Base-by-base conservation (phyloP, 148 eudicot genomes). In the Cornus kousa region DNA sequence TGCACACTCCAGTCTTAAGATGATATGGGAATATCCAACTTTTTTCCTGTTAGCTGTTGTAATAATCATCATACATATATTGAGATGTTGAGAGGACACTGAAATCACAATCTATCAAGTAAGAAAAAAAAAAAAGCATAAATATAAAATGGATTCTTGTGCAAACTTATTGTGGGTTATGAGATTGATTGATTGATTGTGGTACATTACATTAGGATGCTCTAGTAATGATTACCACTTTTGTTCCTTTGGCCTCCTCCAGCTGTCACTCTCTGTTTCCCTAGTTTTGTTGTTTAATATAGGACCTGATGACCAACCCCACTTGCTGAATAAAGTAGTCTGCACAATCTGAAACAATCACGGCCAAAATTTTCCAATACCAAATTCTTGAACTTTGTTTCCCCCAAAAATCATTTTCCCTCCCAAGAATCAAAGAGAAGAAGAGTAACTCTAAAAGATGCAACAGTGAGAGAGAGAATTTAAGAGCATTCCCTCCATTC, bases 1-100 rank as follows among this genome's bases (percentile, higher is more conserved):
- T 89, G 84, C 78, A 84, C 84, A 88, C 90, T 78, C 88, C 87
- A 85, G 87, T 87, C 81, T 78, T 73, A 72, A 87, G 82, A 81
- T 86, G 86, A 78, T 75, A 69, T 70, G 75, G 82, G 92, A 90
- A 87, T 87, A 84, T 90, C 83, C 76, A 77, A 67, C 85, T 68
- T 83, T 80, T 62, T 82, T 73, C 80, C 73, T 78, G 67, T 14
- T 81, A 62, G 76, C 40, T 60, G 72, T 28, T 76, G 82, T 77
- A 82, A 28, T 28, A 28, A 74, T 82, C 73, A 43, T 43, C 48
- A 43, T 6, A 43, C 48, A 69, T 46, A 68, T 77, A 78, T 79
- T 78, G 48, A 80, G 87, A 86, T 75, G 84, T 78, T 82, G 84
- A 82, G 76, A 84, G 80, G 82, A 84, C 87, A 68, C 79, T 83